A percentile compares a stretch with the other conserved stretches of the same genome.
Conservation (phyloP, 2,329 filamentous ascomycete genomes). For the Alternaria postmessia region DNA sequence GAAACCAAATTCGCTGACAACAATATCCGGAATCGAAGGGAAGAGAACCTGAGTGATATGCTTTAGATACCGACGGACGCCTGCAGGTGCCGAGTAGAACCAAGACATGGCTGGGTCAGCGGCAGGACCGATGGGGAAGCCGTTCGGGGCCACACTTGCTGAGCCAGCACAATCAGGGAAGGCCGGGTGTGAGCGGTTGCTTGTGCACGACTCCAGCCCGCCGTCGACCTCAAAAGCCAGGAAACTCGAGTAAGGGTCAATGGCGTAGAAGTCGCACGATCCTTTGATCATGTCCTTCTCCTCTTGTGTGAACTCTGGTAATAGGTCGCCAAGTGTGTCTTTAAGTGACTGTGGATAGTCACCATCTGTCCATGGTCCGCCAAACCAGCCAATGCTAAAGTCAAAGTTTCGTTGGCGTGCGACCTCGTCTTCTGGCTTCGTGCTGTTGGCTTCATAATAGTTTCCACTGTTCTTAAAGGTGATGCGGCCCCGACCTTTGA, state of each 20-base stretch:
- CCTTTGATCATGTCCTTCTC: slow-evolving; percentile 55
- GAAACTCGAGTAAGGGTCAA: slow-evolving; percentile 49
- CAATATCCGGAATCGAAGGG: slow-evolving; percentile 52
- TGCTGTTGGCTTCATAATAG: slow-evolving; percentile 52
- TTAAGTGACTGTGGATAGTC: slow-evolving; percentile 53
- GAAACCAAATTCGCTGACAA: slow-evolving; percentile 55
- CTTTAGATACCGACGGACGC: slow-evolving; percentile 54
- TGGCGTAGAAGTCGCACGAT: slow-evolving; percentile 55
- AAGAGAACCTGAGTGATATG: slow-evolving; percentile 55
- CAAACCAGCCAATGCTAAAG: slow-evolving; percentile 57
- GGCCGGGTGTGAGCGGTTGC: slow-evolving; percentile 50
- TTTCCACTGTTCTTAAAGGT: slow-evolving; percentile 56
- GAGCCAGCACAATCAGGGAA: slow-evolving; percentile 55
- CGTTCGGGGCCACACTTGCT: slow-evolving; percentile 45
- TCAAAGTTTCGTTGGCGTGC: slow-evolving; percentile 53
- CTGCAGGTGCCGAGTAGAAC: slow-evolving; percentile 53
- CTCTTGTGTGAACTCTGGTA: slow-evolving; percentile 49
- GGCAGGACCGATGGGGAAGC: slow-evolving; percentile 57
- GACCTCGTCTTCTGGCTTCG: slow-evolving; percentile 46
- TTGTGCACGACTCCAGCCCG: slow-evolving; percentile 51
- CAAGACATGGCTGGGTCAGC: slow-evolving; percentile 54
- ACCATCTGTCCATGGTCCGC: slow-evolving; percentile 57
- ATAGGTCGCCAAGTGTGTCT: slow-evolving; percentile 51
- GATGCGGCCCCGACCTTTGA: slow-evolving; percentile 53
- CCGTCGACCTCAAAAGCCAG: slow-evolving; percentile 42